Evolutionary conservation across 805 yeast genomes (phyloP), one percentile per base, ranked within the genome.

Genomic region (Candida morakotiae): DNA sequence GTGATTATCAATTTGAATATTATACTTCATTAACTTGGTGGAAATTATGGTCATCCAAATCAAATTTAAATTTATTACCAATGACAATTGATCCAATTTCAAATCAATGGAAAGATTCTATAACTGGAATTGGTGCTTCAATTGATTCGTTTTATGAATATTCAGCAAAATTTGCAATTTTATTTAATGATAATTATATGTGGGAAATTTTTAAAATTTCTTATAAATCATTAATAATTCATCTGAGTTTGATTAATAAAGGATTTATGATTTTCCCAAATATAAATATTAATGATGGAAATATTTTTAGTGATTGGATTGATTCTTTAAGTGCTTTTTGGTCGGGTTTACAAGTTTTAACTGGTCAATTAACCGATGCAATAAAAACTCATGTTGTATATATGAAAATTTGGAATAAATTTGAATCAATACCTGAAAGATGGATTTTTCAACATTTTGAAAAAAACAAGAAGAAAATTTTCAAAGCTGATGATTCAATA

Each of bases 131-230:
- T 8, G 97, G 98, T 2, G 97, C 97, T 0, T 83, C 95, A 2
- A 75, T 87, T 11, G 98, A 89, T 58, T 87, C 96, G 0, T 86
- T 86, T 51, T 89, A 82, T 54, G 98, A 89, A 52, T 86, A 88
- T 58, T 84, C 95, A 0, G 68, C 87, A 28, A 89, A 89, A 53
- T 79, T 81, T 15, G 66, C 88, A 2, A 72, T 89, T 9, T 52
- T 89, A 10, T 87, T 88, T 42, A 44, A 61, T 40, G 77, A 84
- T 51, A 84, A 83, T 46, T 52, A 62, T 2, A 69, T 87, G 41
- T 88, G 89, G 86, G 43, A 49, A 2, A 67, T 66, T 1, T 67
- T 67, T 42, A 53, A 67, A 14, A 58, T 60, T 2, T 69, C 87
- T 0, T 83, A 82, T 49, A 62, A 59, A 25, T 74, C 95, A 0